A percentile compares a stretch with the other conserved stretches of the same genome.
These are phyloP conservation scores for Sonneratia alba DNA, from an alignment of 345 rosid genomes.

Conservation along the genomic window DNA sequence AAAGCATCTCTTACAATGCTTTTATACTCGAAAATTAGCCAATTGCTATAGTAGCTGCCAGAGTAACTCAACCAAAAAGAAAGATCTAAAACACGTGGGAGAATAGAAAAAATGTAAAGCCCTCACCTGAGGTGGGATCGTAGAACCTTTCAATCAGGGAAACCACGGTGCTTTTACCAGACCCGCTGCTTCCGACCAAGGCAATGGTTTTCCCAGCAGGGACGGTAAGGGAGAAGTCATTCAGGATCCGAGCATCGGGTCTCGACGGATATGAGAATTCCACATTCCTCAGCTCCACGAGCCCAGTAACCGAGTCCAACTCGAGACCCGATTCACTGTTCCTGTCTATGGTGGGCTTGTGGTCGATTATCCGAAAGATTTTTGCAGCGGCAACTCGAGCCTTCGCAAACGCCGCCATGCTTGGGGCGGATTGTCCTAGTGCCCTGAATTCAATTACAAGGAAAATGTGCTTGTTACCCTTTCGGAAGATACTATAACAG, in stretches of 20 bases:
- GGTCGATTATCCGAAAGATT: slow-evolving; percentile 75
- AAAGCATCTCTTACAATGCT: too few relatives aligned
- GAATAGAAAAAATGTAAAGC: neutral
- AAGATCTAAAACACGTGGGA: neutral
- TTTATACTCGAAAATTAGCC: neutral
- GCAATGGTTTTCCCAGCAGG: slow-evolving; percentile 96
- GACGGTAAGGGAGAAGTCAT: slow-evolving; percentile 66
- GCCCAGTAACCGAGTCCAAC: slow-evolving; percentile 62
- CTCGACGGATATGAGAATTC: slow-evolving; percentile 90
- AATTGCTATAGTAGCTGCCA: neutral
- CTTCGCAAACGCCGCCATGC: slow-evolving; percentile 82
- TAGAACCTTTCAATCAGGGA: slow-evolving; percentile 93
- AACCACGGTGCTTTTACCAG: slow-evolving; percentile 95
- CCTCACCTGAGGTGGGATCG: slow-evolving; percentile 75
- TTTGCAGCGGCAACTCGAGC: slow-evolving; percentile 93
- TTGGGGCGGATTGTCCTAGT: slow-evolving; percentile 91
- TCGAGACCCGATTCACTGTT: slow-evolving; percentile 58
- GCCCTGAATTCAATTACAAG: slow-evolving; percentile 36
- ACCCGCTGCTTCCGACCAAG: slow-evolving; percentile 96
- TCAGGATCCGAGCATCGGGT: slow-evolving; percentile 65
- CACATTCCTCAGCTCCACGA: slow-evolving; percentile 66
- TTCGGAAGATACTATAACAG: neutral
- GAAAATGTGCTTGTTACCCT: slow-evolving; percentile 4
- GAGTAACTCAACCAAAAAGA: neutral
- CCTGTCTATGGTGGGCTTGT: slow-evolving; percentile 59